phyloP scores from a whole-genome alignment of 169 alveolate species.

The Plasmodium sp. region DNA sequence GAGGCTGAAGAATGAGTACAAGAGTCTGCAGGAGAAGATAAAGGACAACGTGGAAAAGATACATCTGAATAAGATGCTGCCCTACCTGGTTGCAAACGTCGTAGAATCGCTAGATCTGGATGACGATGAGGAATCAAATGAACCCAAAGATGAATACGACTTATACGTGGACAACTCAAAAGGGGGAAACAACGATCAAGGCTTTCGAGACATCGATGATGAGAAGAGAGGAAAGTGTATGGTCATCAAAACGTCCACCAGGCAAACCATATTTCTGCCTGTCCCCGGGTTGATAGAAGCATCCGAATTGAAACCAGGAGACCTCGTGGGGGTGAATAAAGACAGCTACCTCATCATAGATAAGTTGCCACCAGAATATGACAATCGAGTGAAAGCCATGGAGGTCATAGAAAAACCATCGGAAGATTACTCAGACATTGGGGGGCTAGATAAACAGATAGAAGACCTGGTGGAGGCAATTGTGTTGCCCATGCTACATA shows the following conservation, averaged over 20 bases:
- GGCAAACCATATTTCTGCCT: conserved; percentile 98
- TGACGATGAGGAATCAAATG: conserved; percentile 62
- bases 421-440: conserved; percentile 98
- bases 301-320: conserved; percentile 94
- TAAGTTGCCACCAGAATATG: conserved; percentile 99
- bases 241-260: conserved; percentile 94
- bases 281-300: conserved; percentile 98
- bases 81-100: conserved; percentile 98
- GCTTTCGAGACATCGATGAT: conserved; percentile 74
- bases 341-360: conserved; percentile 98
- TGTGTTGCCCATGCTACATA: conserved; percentile 99
- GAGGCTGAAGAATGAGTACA: conserved; percentile 90
- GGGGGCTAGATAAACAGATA: conserved; percentile 99
- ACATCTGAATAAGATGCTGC: conserved; percentile 96
- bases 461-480: conserved; percentile 99
- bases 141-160: conserved; percentile 46
- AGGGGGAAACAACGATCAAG: conserved; percentile 18
- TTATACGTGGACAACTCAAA: conserved; percentile 32
- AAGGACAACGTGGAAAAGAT: conserved; percentile 96
- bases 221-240: conserved; percentile 88
- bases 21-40: conserved; percentile 89
- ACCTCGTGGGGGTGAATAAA: conserved; percentile 99
- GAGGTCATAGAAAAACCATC: conserved; percentile 99
- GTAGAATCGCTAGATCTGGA: conserved; percentile 88
- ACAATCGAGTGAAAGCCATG: conserved; percentile 99